A percentile compares a stretch with the other conserved stretches of the same genome.
phyloP scores from a whole-genome alignment of 1,139 yeast genomes.

The Yamadazyma blattariae region DNA sequence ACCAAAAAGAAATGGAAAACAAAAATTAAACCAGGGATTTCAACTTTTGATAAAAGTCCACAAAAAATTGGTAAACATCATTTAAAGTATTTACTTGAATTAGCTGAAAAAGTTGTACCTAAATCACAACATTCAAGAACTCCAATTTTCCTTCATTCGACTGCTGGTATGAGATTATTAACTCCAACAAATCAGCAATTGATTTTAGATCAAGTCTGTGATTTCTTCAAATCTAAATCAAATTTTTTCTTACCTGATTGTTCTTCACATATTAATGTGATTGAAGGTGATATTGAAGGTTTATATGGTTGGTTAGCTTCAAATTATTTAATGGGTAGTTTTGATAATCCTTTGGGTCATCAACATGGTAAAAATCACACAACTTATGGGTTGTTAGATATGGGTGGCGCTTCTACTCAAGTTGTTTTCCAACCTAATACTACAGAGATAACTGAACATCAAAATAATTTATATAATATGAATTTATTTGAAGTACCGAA shows the following conservation, averaged over 20 bases:
- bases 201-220: constrained; percentile 55
- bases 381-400: constrained; percentile 74
- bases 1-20: constrained; percentile 54
- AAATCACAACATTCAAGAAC: constrained; percentile 64
- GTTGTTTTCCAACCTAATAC: constrained; percentile 71
- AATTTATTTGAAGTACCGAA: constrained; percentile 41
- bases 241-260: constrained; percentile 60
- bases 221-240: constrained; percentile 49
- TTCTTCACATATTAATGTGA: constrained; percentile 58
- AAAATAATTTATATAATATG: constrained; percentile 52
- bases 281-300: constrained; percentile 79
- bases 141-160: constrained; percentile 74
- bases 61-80: constrained; percentile 60
- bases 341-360: constrained; percentile 48
- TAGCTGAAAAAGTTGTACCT: constrained; percentile 63
- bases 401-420: constrained; percentile 91
- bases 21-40: constrained; percentile 67
- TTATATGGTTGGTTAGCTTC: constrained; percentile 79
- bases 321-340: constrained; percentile 63
- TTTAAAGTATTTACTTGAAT: constrained; percentile 49
- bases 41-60: constrained; percentile 51
- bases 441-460: constrained; percentile 53
- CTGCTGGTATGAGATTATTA: constrained; percentile 77
- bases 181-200: constrained; percentile 51
- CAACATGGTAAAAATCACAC: constrained; percentile 51